Evolutionary conservation across 2,329 filamentous ascomycete genomes (phyloP), one percentile per base, ranked within the genome.

Genomic region (Didymella lethalis): DNA sequence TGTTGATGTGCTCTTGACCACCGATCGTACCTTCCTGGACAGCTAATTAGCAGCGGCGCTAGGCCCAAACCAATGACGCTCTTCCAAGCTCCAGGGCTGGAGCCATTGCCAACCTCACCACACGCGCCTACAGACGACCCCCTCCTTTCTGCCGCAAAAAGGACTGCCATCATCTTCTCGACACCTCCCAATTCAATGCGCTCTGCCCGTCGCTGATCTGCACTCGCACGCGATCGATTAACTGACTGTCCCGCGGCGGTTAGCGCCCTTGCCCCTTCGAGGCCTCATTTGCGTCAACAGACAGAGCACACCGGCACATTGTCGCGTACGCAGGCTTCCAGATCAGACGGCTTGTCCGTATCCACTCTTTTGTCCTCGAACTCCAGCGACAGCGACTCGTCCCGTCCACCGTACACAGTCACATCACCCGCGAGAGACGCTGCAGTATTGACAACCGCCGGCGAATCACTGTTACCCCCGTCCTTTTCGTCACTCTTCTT

Each of bases 401-500:
- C 65, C 16, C 70, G 65, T 44, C 68, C 72, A 29, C 67, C 60
- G 14, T 75, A 71, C 68, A 62, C 69, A 28, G 64, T 65, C 64
- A 69, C 68, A 34, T 65, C 73, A 49, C 56, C 71, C 55, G 73
- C 79, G 54, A 80, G 81, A 54, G 68, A 69, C 63, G 64, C 64
- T 61, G 54, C 68, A 51, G 68, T 63, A 46, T 63, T 73, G 59
- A 77, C 81, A 41, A 80, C 83, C 48, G 28, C 56, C n/a, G 79
- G 81, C 74, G 81, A 85, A 64, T 85, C 85, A 61, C 79, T 80
- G 57, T 78, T 80, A 57, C 86, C 86, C 63, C 86, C 86, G 62
- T 84, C 86, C 61, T 89, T 88, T 77, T 87, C 85, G 57, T 86
- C 86, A 32, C 84, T 88, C 73, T 87, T 86, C 76, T 86, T 85